A percentile compares a stretch with the other conserved stretches of the same genome.
These are phyloP conservation scores for Saccharomycopsis babjevae DNA, from an alignment of 805 yeast species.

Conservation along the genomic window DNA sequence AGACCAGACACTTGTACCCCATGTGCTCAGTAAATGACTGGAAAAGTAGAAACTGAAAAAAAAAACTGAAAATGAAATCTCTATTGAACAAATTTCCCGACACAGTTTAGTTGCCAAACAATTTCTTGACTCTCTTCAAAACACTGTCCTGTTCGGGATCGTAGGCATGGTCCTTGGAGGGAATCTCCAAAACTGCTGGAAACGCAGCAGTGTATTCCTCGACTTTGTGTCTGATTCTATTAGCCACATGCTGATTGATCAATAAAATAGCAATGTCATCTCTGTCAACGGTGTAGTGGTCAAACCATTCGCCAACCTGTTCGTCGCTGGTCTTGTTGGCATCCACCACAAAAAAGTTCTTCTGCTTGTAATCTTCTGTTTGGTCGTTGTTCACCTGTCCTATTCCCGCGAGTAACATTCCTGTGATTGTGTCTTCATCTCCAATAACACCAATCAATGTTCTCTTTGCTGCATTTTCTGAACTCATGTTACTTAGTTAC, in stretches of 20 bases:
- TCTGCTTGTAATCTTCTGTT: conserved; percentile 47
- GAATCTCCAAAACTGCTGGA: conserved; percentile 94
- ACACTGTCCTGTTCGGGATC: conserved; percentile 98
- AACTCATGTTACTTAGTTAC: conserved; percentile 3
- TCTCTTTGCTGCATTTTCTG: conserved; percentile 49
- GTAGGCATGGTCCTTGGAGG: conserved; percentile 97
- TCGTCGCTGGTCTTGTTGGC: conserved; percentile 70
- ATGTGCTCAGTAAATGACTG: too few relatives aligned
- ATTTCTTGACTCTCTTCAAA: conserved; percentile 83
- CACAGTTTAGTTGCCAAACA: conserved; percentile 70
- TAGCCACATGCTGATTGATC: conserved; percentile 93
- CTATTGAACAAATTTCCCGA: not conserved
- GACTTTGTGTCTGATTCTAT: conserved; percentile 69
- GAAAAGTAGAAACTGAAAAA: not conserved
- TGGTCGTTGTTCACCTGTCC: conserved; percentile 67
- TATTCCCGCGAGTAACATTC: conserved; percentile 87
- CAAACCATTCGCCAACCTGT: conserved; percentile 66
- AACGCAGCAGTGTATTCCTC: conserved; percentile 84
- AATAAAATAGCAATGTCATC: conserved; percentile 87
- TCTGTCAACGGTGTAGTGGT: conserved; percentile 58
- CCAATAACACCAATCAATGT: conserved; percentile 88
- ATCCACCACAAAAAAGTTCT: conserved; percentile 73
- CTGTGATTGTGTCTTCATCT: conserved; percentile 96
- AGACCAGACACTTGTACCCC: too few relatives aligned
- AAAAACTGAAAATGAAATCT: not conserved